Evolutionary conservation across 768 basidiomycete genomes (phyloP).

Genomic region (Suillus bovinus): DNA sequence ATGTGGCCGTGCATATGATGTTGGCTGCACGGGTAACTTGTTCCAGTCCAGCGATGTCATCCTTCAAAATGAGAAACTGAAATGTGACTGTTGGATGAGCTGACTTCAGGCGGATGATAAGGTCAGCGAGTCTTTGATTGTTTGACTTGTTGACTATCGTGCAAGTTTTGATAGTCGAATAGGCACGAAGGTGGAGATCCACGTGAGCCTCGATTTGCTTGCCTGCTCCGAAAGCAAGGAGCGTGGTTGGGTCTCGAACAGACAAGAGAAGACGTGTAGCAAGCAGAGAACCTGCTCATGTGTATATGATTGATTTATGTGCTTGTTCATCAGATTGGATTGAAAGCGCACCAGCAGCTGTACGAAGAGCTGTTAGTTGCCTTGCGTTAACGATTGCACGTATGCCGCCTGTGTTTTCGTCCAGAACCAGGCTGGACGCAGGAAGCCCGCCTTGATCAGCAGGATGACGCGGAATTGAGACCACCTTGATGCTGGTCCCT

Average conservation of each 20-base stretch:
- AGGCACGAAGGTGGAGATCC: constrained; percentile 57
- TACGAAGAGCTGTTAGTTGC: constrained; percentile 75
- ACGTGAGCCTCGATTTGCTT: constrained; percentile 69
- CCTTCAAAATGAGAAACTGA: constrained; percentile 12
- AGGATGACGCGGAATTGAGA: constrained; percentile 58
- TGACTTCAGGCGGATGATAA: constrained; percentile 33
- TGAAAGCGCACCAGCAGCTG: constrained; percentile 64
- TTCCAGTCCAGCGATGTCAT: constrained; percentile 6
- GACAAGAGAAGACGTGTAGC: constrained; percentile 57
- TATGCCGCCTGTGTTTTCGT: constrained; percentile 67
- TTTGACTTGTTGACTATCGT: constrained; percentile 64
- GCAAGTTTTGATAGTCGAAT: constrained; percentile 51
- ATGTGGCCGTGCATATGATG: constrained; percentile 75
- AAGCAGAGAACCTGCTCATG: constrained; percentile 59
- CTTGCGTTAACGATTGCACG: constrained; percentile 79
- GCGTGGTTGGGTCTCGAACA: constrained; percentile 32
- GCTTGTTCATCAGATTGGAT: background rate
- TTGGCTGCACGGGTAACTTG: constrained; percentile 34
- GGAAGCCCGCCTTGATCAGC: constrained; percentile 61
- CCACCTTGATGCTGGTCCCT: constrained; percentile 81
- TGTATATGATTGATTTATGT: background rate
- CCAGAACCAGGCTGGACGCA: constrained; percentile 73
- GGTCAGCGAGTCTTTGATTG: constrained; percentile 46
- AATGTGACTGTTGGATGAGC: constrained; percentile 29
- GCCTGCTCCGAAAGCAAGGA: constrained; percentile 75